A percentile compares a stretch with the other conserved stretches of the same genome.
Evolutionary conservation across 441 rosid species (phyloP).

Genomic region (Arabidopsis hybrid): DNA sequence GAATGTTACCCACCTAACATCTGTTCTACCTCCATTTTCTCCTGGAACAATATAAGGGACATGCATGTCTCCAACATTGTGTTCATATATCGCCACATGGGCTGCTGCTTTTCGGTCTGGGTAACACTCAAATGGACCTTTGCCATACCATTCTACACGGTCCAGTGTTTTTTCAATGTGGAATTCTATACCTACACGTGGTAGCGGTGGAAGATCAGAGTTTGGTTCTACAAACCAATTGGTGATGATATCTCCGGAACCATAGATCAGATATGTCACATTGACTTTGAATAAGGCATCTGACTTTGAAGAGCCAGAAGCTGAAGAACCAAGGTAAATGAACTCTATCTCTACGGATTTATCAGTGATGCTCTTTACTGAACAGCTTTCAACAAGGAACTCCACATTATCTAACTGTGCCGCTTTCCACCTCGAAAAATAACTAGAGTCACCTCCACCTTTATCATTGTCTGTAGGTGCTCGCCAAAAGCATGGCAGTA

Average conservation of each 20-base stretch:
- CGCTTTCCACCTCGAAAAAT: slow-evolving; percentile 83
- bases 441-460: slow-evolving; percentile 84
- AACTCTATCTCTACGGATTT: slow-evolving; percentile 60
- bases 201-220: slow-evolving; percentile 86
- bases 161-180: slow-evolving; percentile 76
- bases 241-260: slow-evolving; percentile 82
- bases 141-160: slow-evolving; percentile 83
- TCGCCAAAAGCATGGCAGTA: slow-evolving; percentile 94
- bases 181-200: slow-evolving; percentile 87
- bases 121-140: slow-evolving; percentile 97
- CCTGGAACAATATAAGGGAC: slow-evolving; percentile 95
- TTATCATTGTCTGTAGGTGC: slow-evolving; percentile 98
- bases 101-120: slow-evolving; percentile 98
- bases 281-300: slow-evolving; percentile 62
- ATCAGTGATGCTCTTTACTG: slow-evolving; percentile 55
- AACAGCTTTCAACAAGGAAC: slow-evolving; percentile 70
- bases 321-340: slow-evolving; percentile 56
- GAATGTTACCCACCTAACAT: slow-evolving; percentile 94
- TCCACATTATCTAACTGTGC: slow-evolving; percentile 60
- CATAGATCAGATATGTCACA: slow-evolving; percentile 63
- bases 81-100: slow-evolving; percentile 72
- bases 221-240: slow-evolving; percentile 72
- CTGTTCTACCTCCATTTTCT: slow-evolving; percentile 89
- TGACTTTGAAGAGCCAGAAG: slow-evolving; percentile 46
- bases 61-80: slow-evolving; percentile 75